These are phyloP conservation scores for Mimosa pudica DNA, from an alignment of 306 rosid species.

Conservation along the genomic window DNA sequence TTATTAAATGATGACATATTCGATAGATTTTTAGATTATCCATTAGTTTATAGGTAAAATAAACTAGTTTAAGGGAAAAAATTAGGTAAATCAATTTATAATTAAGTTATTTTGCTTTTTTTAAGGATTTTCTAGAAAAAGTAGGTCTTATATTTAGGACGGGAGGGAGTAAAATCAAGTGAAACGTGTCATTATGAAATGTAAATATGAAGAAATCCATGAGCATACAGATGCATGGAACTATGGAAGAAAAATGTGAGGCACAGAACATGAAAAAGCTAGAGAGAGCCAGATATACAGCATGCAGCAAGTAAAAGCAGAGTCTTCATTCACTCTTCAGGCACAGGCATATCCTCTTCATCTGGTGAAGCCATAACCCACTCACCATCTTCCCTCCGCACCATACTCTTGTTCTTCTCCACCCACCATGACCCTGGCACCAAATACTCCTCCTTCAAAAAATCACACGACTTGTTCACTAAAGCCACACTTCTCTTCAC, in stretches of 20 bases:
- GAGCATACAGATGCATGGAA: neutral
- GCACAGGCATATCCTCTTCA: conserved; percentile 62
- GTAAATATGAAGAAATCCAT: neutral
- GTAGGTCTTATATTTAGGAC: too few species aligned
- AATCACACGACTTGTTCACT: conserved; percentile 64
- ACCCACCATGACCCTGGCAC: conserved; percentile 58
- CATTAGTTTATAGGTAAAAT: too few species aligned
- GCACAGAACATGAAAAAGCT: too few species aligned
- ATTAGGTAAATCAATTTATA: too few species aligned
- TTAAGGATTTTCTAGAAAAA: too few species aligned
- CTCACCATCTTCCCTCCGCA: conserved; percentile 54
- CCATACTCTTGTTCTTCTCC: conserved; percentile 72
- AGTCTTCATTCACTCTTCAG: conserved; percentile 41
- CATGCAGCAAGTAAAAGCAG: neutral
- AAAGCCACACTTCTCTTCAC: conserved; percentile 73
- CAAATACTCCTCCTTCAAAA: conserved; percentile 42
- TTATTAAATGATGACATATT: too few species aligned
- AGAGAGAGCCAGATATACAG: neutral
- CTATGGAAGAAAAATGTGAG: neutral
- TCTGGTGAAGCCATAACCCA: conserved; percentile 55
- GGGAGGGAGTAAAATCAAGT: too few species aligned
- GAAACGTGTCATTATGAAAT: too few species aligned
- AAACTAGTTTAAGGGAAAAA: too few species aligned
- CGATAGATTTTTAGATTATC: too few species aligned
- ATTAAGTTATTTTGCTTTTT: too few species aligned